Evolutionary conservation across 2,329 filamentous ascomycete genomes (phyloP).

Genomic region (Colletotrichum abscissum): DNA sequence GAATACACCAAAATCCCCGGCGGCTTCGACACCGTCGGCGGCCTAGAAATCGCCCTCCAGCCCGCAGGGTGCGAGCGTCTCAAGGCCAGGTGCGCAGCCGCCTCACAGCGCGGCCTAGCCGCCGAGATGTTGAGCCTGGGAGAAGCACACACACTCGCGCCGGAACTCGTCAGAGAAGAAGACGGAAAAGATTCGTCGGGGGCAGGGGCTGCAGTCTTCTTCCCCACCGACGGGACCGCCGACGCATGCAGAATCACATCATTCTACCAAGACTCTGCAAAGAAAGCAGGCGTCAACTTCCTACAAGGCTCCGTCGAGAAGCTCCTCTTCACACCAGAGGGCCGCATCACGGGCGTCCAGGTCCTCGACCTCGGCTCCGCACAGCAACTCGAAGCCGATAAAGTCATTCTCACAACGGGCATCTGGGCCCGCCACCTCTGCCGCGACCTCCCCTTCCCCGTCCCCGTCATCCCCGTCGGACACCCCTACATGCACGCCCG

Average conservation of each 20-base stretch:
- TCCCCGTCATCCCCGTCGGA: constrained; percentile 17
- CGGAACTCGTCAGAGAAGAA: constrained; percentile 1
- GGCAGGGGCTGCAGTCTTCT: constrained; percentile 5
- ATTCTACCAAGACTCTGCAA: constrained; percentile 16
- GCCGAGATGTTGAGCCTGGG: constrained; percentile 6
- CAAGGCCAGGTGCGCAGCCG: neutral
- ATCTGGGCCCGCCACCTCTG: constrained; percentile 16
- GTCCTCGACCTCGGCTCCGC: neutral
- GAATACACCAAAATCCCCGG: constrained; percentile 23
- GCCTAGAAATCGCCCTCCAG: constrained; percentile 11
- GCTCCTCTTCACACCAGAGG: neutral
- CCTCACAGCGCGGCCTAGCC: neutral
- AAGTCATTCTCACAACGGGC: constrained; percentile 15
- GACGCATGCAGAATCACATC: constrained; percentile 10
- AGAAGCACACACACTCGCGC: constrained; percentile 8
- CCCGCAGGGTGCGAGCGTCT: neutral
- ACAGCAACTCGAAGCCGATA: neutral
- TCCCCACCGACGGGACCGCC: constrained; percentile 18
- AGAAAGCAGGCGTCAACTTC: neutral
- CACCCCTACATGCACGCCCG: constrained; percentile 18
- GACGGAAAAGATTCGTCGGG: neutral
- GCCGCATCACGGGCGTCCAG: constrained; percentile 2
- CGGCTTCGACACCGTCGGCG: constrained; percentile 13
- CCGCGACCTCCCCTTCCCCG: constrained; percentile 1
- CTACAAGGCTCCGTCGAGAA: neutral